A percentile compares a stretch with the other conserved stretches of the same genome.
phyloP scores from a whole-genome alignment of 169 alveolate species.

The Perkinsus marinus region DNA sequence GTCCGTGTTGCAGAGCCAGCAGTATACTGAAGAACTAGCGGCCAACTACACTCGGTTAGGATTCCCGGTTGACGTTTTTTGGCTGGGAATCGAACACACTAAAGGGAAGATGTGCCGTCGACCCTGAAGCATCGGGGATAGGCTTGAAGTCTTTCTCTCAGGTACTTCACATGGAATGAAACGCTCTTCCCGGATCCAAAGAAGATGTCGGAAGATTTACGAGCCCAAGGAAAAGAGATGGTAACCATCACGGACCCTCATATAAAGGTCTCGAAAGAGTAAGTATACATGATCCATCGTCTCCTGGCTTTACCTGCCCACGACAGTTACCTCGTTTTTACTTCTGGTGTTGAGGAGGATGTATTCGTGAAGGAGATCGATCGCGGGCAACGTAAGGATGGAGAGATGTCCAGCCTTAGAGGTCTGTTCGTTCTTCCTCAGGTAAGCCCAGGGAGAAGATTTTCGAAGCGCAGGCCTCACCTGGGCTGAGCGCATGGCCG shows the following conservation, averaged over 20 bases:
- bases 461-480: background rate
- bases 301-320: background rate
- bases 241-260: conserved; percentile 79
- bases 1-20: background rate
- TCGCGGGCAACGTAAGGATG: background rate
- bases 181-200: conserved; percentile 48
- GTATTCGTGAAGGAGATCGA: background rate
- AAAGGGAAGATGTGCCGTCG: conserved; percentile 30
- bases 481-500: background rate
- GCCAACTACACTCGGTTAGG: background rate
- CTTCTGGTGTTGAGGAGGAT: background rate
- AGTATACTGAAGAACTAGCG: background rate
- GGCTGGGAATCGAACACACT: conserved; percentile 84
- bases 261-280: conserved; percentile 15
- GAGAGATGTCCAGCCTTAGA: background rate
- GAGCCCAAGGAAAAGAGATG: conserved; percentile 36
- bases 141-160: background rate
- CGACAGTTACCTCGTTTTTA: background rate
- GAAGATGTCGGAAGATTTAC: conserved; percentile 35
- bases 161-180: conserved; percentile 66
- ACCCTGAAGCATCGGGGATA: background rate
- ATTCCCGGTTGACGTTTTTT: conserved; percentile 67
- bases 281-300: background rate
- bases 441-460: background rate
- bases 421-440: background rate